A percentile compares a stretch with the other conserved stretches of the same genome.
Conservation (phyloP, 2,329 filamentous ascomycete species). For the Elsinoe perseae region DNA sequence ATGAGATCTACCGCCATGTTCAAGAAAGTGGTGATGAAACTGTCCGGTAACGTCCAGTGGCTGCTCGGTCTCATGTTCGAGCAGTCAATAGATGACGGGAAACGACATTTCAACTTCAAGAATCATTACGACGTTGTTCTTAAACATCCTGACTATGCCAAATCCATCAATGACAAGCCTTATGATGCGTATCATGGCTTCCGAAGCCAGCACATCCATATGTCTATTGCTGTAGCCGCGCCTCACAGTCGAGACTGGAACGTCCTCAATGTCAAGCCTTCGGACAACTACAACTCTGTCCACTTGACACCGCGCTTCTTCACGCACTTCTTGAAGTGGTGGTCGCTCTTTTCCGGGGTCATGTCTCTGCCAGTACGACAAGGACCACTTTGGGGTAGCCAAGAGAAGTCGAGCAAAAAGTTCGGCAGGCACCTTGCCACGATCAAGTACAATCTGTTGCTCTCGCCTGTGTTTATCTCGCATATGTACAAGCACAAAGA, state of each 20-base stretch:
- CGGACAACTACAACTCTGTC: constrained; percentile 90
- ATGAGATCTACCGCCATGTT: constrained; percentile 73
- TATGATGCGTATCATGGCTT: constrained; percentile 98
- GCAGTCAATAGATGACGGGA: constrained; percentile 62
- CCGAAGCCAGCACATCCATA: constrained; percentile 89
- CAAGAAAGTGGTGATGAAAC: constrained; percentile 98
- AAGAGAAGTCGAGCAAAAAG: constrained; percentile 97
- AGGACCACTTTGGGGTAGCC: constrained; percentile 79
- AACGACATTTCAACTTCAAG: constrained; percentile 77
- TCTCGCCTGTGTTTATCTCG: constrained; percentile 88
- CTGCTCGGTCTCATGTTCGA: constrained; percentile 88
- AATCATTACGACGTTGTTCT: constrained; percentile 88
- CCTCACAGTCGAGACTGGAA: constrained; percentile 83
- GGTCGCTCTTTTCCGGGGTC: constrained; percentile 89
- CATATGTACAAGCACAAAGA: constrained; percentile 99
- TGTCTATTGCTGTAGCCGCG: constrained; percentile 84
- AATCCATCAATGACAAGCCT: constrained; percentile 42
- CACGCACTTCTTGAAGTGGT: constrained; percentile 97
- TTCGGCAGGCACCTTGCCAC: constrained; percentile 96
- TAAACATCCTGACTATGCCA: constrained; percentile 69
- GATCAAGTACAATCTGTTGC: constrained; percentile 90
- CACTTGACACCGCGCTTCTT: constrained; percentile 94
- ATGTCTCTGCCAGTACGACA: constrained; percentile 94
- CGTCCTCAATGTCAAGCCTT: constrained; percentile 63
- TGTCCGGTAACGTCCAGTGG: constrained; percentile 94